Evolutionary conservation across 2,329 filamentous ascomycete genomes (phyloP).

Genomic region (Sporothrix globosa): DNA sequence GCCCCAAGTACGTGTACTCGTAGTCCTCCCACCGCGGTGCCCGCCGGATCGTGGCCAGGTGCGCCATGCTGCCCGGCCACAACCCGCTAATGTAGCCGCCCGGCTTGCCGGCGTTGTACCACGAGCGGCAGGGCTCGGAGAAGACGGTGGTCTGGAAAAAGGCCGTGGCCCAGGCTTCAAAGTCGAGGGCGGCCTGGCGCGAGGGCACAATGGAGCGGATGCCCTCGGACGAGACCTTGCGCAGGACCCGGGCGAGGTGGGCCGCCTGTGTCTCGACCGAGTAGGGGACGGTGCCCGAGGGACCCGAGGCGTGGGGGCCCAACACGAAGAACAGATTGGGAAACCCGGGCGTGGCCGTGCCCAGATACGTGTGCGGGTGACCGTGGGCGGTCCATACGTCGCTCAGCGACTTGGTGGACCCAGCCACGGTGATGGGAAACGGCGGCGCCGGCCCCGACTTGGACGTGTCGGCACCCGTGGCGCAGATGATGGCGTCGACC

Average conservation of each 20-base stretch:
- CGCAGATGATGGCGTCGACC: constrained; percentile 68
- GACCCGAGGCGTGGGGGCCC: constrained; percentile 34
- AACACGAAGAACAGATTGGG: constrained; percentile 41
- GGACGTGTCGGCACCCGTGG: constrained; percentile 64
- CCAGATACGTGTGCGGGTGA: constrained; percentile 59
- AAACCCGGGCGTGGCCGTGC: constrained; percentile 43
- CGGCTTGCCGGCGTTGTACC: constrained; percentile 43
- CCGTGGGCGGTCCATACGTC: constrained; percentile 61
- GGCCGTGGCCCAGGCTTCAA: constrained; percentile 40
- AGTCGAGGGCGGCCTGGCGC: constrained; percentile 37
- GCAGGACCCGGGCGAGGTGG: constrained; percentile 55
- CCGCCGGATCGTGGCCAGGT: constrained; percentile 39
- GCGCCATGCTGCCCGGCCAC: constrained; percentile 39
- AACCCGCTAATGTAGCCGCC: constrained; percentile 39
- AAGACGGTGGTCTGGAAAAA: constrained; percentile 43
- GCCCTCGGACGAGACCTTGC: constrained; percentile 54
- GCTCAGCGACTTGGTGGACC: constrained; percentile 55
- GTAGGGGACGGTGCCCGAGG: constrained; percentile 35
- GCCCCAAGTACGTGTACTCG: constrained; percentile 42
- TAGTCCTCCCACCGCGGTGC: constrained; percentile 45
- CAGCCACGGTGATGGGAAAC: constrained; percentile 60
- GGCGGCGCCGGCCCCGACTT: constrained; percentile 51
- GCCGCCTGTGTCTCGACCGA: constrained; percentile 36
- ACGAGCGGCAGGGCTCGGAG: constrained; percentile 41
- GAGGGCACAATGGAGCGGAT: constrained; percentile 44